A percentile compares a stretch with the other conserved stretches of the same genome.
phyloP scores from a whole-genome alignment of 2,329 filamentous ascomycete species.

The Sphaceloma murrayae region DNA sequence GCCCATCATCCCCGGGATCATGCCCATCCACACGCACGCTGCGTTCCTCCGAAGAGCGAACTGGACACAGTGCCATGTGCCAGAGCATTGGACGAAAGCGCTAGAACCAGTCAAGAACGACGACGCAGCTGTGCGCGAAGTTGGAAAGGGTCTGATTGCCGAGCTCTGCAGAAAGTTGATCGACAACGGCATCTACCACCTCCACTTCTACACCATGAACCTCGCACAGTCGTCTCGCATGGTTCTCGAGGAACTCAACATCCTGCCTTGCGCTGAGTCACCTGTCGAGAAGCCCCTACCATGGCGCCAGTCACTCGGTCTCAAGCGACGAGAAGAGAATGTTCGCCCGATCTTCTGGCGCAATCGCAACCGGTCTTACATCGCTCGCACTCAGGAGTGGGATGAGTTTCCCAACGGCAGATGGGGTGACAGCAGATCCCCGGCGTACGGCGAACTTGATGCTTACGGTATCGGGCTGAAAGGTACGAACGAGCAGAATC shows the following conservation, averaged over 20 bases:
- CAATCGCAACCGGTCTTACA: slow-evolving; percentile 91
- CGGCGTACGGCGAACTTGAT: slow-evolving; percentile 91
- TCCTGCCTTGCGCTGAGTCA: slow-evolving; percentile 66
- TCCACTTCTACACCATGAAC: slow-evolving; percentile 99
- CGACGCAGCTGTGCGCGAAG: slow-evolving; percentile 80
- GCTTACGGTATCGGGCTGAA: slow-evolving; percentile 89
- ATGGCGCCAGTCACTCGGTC: slow-evolving; percentile 88
- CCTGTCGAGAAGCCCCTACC: slow-evolving; percentile 84
- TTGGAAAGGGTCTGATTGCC: slow-evolving; percentile 78
- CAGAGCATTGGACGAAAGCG: slow-evolving; percentile 66
- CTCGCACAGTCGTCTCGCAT: slow-evolving; percentile 86
- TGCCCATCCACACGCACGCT: slow-evolving; percentile 91
- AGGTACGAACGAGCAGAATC: slow-evolving; percentile 91
- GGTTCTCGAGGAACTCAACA: slow-evolving; percentile 80
- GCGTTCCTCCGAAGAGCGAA: slow-evolving; percentile 83
- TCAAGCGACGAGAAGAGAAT: slow-evolving; percentile 83
- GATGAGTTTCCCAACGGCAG: slow-evolving; percentile 98
- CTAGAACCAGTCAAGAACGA: slow-evolving; percentile 95
- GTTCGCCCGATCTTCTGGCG: slow-evolving; percentile 98
- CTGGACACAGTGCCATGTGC: slow-evolving; percentile 82
- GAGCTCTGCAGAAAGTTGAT: slow-evolving; percentile 84
- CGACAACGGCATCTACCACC: slow-evolving; percentile 65
- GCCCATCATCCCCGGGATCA: slow-evolving; percentile 77
- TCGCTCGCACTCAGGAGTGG: slow-evolving; percentile 94
- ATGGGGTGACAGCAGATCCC: slow-evolving; percentile 94